Percentiles rank a stretch among this genome's conserved stretches.
Evolutionary conservation across 306 rosid genomes (phyloP).

Genomic region (Trifolium fragiferum): DNA sequence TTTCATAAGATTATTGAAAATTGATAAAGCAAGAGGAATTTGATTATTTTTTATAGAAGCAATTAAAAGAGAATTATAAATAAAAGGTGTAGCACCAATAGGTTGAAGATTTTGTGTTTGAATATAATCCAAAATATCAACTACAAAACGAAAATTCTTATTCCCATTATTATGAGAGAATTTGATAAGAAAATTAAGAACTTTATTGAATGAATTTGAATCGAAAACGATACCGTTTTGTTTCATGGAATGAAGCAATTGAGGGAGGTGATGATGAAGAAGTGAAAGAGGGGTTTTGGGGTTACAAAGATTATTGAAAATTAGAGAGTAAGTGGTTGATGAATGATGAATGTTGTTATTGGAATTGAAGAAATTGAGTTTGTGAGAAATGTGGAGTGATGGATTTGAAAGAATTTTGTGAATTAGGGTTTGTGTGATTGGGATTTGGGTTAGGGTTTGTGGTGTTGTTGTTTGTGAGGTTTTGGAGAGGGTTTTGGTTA

Average conservation of each 20-base stretch:
- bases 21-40: slow-evolving; percentile 65
- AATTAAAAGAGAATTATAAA: slow-evolving; percentile 60
- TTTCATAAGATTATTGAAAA: slow-evolving; percentile 54
- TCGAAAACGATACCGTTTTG: slow-evolving; percentile 55
- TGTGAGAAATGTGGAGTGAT: slow-evolving; percentile 63
- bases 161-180: slow-evolving; percentile 28
- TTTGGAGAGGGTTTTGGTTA: slow-evolving; percentile 60
- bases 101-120: slow-evolving; percentile 44
- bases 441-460: background rate
- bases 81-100: slow-evolving; percentile 19
- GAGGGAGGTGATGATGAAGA: slow-evolving; percentile 54
- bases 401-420: slow-evolving; percentile 61
- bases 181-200: slow-evolving; percentile 61
- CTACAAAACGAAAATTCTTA: slow-evolving; percentile 50
- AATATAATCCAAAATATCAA: slow-evolving; percentile 62
- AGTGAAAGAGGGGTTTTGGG: slow-evolving; percentile 28
- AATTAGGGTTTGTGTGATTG: slow-evolving; percentile 57
- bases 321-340: slow-evolving; percentile 52
- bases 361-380: slow-evolving; percentile 72
- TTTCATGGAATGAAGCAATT: slow-evolving; percentile 56
- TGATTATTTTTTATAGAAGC: slow-evolving; percentile 68
- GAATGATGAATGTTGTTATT: slow-evolving; percentile 33
- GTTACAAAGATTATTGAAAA: slow-evolving; percentile 57
- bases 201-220: slow-evolving; percentile 59
- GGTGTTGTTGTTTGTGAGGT: slow-evolving; percentile 39